These are phyloP conservation scores for Prototheca cutis DNA, from an alignment of 163 green algal species.

Conservation along the genomic window DNA sequence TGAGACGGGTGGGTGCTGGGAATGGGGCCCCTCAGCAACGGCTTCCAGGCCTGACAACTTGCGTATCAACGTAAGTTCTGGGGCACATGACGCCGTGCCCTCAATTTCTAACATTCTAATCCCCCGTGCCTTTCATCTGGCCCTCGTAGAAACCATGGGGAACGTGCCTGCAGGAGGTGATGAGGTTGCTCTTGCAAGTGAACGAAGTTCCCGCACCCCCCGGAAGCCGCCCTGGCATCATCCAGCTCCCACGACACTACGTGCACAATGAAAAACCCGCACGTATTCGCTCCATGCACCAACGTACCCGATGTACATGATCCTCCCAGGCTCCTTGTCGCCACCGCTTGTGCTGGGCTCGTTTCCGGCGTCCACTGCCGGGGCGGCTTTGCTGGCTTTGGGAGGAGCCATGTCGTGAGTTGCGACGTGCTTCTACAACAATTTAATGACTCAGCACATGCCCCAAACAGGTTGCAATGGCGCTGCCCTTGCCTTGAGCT, in stretches of 20 bases:
- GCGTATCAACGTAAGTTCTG: neutral
- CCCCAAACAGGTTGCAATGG: too few relatives aligned
- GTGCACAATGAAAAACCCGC: neutral
- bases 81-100: neutral
- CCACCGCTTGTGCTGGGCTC: conserved; percentile 11
- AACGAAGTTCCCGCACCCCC: too few relatives aligned
- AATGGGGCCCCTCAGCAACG: too few relatives aligned
- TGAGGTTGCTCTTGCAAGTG: too few relatives aligned
- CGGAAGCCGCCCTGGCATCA: too few relatives aligned
- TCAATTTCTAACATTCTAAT: neutral
- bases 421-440: too few relatives aligned
- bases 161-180: conserved; percentile 68
- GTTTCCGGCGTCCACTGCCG: neutral
- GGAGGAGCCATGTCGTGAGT: too few relatives aligned
- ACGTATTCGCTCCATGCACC: neutral
- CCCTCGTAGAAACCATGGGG: conserved; percentile 95
- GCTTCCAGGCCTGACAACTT: too few relatives aligned
- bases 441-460: too few relatives aligned
- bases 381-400: neutral
- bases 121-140: conserved; percentile 66
- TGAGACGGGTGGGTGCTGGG: neutral
- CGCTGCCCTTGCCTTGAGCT: too few relatives aligned
- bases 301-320: conserved; percentile 21
- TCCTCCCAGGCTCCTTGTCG: conserved; percentile 3
- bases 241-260: too few relatives aligned